These are phyloP conservation scores for Ceratobasidium sp. DNA, from an alignment of 1,284 basidiomycete species.

Conservation along the genomic window DNA sequence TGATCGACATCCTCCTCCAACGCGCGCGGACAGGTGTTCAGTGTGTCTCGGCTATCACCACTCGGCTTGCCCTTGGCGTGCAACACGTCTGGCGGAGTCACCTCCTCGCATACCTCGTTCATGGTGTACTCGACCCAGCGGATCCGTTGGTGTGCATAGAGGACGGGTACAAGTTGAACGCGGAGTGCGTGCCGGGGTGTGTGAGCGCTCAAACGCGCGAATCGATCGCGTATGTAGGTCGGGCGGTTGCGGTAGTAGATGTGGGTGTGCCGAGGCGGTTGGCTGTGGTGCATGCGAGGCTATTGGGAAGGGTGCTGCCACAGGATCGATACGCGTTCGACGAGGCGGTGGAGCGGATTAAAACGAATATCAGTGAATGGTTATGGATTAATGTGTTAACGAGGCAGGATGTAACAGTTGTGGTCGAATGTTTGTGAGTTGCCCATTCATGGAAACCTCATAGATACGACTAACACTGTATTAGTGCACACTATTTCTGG, in stretches of 20 bases:
- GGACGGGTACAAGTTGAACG: slow-evolving; percentile 58
- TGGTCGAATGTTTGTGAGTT: slow-evolving; percentile 72
- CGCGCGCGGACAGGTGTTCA: slow-evolving; percentile 77
- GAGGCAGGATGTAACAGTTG: slow-evolving; percentile 76
- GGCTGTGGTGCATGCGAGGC: slow-evolving; percentile 65
- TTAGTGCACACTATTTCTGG: slow-evolving; percentile 81
- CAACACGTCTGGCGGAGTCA: slow-evolving; percentile 81
- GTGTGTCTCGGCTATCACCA: slow-evolving; percentile 71
- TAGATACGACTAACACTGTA: background rate
- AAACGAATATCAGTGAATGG: slow-evolving; percentile 83
- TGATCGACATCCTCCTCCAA: slow-evolving; percentile 75
- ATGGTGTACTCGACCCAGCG: slow-evolving; percentile 67
- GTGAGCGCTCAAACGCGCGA: slow-evolving; percentile 73
- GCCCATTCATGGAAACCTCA: slow-evolving; percentile 42
- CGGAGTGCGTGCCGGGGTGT: slow-evolving; percentile 74
- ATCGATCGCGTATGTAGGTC: slow-evolving; percentile 84
- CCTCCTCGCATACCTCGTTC: slow-evolving; percentile 76
- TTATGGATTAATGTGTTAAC: slow-evolving; percentile 89
- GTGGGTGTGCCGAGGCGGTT: slow-evolving; percentile 74
- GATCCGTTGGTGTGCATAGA: slow-evolving; percentile 62
- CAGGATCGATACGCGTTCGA: slow-evolving; percentile 80
- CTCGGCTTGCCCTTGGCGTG: slow-evolving; percentile 70
- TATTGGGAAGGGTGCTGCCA: slow-evolving; percentile 70
- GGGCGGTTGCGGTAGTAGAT: slow-evolving; percentile 83
- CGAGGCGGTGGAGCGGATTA: slow-evolving; percentile 69